A percentile compares a stretch with the other conserved stretches of the same genome.
Conservation (phyloP, 2,329 filamentous ascomycete genomes). For the Ceratocystis alfenasii region DNA sequence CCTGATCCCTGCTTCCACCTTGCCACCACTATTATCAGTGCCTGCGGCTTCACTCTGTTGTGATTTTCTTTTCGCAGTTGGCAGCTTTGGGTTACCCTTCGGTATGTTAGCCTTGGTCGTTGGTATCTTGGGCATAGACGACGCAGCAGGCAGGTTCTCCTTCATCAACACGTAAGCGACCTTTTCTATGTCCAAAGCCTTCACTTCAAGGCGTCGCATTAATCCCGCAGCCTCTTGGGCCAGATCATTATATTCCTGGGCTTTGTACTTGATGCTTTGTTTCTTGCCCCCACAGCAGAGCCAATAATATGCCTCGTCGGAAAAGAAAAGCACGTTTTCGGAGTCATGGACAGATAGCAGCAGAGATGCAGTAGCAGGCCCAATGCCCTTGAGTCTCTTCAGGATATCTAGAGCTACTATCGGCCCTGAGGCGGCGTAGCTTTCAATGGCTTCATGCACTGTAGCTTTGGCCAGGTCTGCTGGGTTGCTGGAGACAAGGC, state of each 20-base stretch:
- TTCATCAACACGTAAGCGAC: conserved; percentile 48
- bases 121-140: background rate
- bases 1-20: background rate
- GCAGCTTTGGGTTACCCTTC: conserved; percentile 22
- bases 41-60: background rate
- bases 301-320: conserved; percentile 69
- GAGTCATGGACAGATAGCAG: conserved; percentile 55
- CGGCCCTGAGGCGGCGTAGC: conserved; percentile 33
- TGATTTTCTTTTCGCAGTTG: conserved; percentile 14
- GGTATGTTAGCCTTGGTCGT: background rate
- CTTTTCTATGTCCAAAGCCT: conserved; percentile 53
- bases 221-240: conserved; percentile 35
- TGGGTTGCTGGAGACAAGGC: conserved; percentile 50
- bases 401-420: conserved; percentile 43
- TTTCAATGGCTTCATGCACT: conserved; percentile 41
- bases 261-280: conserved; percentile 53
- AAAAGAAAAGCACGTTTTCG: conserved; percentile 56
- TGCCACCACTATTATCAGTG: background rate
- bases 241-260: conserved; percentile 54
- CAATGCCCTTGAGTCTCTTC: conserved; percentile 56
- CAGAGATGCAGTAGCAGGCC: conserved; percentile 67
- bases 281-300: conserved; percentile 43
- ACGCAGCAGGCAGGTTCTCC: background rate
- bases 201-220: conserved; percentile 39
- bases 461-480: conserved; percentile 34